Conservation (phyloP, 2,329 filamentous ascomycete genomes). For the Xylaria multiplex region DNA sequence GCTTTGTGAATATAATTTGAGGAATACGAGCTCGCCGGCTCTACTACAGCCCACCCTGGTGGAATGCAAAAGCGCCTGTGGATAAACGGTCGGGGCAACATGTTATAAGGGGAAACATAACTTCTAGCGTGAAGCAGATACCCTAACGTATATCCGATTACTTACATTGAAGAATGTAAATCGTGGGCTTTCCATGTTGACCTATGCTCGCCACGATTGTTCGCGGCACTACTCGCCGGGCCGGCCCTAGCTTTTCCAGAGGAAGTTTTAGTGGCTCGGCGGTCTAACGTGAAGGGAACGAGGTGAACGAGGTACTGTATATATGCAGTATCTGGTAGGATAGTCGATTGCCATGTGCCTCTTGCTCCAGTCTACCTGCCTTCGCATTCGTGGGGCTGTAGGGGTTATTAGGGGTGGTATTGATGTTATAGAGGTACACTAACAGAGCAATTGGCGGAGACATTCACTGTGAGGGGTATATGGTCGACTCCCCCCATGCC, state of each 20-base stretch:
- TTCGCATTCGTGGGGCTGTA: no score
- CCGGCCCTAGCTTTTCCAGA: conserved; percentile 8
- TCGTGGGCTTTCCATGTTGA: neutral
- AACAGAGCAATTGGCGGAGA: no score
- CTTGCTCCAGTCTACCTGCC: neutral
- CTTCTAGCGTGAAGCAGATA: neutral
- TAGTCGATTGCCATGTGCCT: neutral
- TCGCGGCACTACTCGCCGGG: neutral
- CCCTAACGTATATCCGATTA: neutral
- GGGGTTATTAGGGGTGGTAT: no score
- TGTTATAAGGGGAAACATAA: no score
- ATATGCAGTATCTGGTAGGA: neutral
- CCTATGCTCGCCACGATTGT: neutral
- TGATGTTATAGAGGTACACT: no score
- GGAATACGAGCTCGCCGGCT: conserved; percentile 32
- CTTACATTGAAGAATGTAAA: no score
- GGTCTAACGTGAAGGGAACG: no score
- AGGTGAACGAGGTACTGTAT: no score
- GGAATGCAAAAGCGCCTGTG: conserved; percentile 40
- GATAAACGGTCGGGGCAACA: conserved; percentile 14
- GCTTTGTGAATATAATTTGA: conserved; percentile 36
- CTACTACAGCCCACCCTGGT: conserved; percentile 38
- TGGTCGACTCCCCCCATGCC: no score
- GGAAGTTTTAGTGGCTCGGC: neutral
- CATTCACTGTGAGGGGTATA: no score